phyloP scores from a whole-genome alignment of 2,329 filamentous ascomycete species.

The Aspergillus udagawae region DNA sequence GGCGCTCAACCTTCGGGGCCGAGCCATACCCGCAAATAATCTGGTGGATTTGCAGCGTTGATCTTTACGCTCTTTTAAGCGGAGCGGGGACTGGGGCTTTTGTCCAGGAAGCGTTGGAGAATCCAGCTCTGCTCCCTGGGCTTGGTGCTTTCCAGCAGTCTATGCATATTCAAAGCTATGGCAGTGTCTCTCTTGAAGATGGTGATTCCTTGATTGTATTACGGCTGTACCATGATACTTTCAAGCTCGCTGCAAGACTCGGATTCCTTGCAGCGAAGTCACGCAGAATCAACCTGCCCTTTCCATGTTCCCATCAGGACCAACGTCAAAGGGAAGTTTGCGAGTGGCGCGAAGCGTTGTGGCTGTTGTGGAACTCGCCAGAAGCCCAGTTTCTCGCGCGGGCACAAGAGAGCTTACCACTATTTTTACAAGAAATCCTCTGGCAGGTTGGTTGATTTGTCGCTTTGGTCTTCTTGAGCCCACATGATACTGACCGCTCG shows the following conservation, averaged over 20 bases:
- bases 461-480: not conserved
- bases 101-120: constrained; percentile 44
- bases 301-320: constrained; percentile 19
- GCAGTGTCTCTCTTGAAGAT: constrained; percentile 35
- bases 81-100: constrained; percentile 51
- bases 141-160: constrained; percentile 36
- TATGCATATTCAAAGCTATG: constrained; percentile 30
- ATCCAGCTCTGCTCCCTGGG: constrained; percentile 44
- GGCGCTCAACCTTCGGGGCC: constrained; percentile 41
- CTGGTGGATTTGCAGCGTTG: constrained; percentile 53
- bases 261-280: constrained; percentile 42
- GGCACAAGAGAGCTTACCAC: constrained; percentile 34
- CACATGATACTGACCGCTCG: constrained; percentile 7
- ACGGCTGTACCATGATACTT: constrained; percentile 44
- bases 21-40: constrained; percentile 50
- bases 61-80: constrained; percentile 53
- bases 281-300: constrained; percentile 31
- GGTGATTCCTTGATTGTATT: constrained; percentile 35
- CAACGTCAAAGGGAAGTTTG: constrained; percentile 30
- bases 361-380: constrained; percentile 36
- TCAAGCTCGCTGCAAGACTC: constrained; percentile 43
- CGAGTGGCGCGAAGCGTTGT: constrained; percentile 35
- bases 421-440: constrained; percentile 35
- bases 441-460: constrained; percentile 39
- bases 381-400: constrained; percentile 33